Percentiles rank a stretch among this genome's conserved stretches.
phyloP scores from a whole-genome alignment of 129 eudicot species.

The Pittosporum tobira region DNA sequence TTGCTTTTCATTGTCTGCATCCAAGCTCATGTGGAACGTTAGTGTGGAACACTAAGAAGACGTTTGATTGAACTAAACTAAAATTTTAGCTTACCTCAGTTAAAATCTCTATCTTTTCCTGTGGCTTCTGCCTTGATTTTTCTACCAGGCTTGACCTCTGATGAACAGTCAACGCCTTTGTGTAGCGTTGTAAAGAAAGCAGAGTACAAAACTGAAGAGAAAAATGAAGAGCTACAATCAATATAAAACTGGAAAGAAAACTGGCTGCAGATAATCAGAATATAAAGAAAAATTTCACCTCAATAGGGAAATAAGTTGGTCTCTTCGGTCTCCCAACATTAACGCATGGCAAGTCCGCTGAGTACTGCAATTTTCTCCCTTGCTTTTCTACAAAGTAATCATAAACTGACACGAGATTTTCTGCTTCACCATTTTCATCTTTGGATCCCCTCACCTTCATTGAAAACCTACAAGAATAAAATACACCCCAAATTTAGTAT shows the following conservation, averaged over 20 bases:
- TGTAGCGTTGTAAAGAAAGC: constrained; percentile 72
- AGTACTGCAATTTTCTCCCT: constrained; percentile 49
- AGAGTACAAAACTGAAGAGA: constrained; percentile 54
- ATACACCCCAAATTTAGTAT: background rate
- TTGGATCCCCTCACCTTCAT: constrained; percentile 26
- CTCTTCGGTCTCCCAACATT: constrained; percentile 84
- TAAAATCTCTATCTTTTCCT: constrained; percentile 57
- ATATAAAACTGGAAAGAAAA: background rate
- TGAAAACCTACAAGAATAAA: constrained; percentile 31
- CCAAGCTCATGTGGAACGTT: background rate
- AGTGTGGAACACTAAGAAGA: background rate
- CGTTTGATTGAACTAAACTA: background rate
- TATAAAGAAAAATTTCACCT: constrained; percentile 29
- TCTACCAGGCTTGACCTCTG: constrained; percentile 70
- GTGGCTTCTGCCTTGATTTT: constrained; percentile 82
- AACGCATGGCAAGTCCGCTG: constrained; percentile 75
- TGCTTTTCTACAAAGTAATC: constrained; percentile 68
- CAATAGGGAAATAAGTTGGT: constrained; percentile 72
- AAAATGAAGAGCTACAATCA: background rate
- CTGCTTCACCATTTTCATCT: constrained; percentile 36
- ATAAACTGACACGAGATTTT: constrained; percentile 49
- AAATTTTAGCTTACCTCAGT: constrained; percentile 33
- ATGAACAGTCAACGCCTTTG: constrained; percentile 50
- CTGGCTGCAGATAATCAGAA: background rate
- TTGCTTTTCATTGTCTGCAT: constrained; percentile 53